Evolutionary conservation across 192 early-diverging fungal species (phyloP), one percentile per base, ranked within the genome.

Genomic region (Fimicolochytrium jonesii): DNA sequence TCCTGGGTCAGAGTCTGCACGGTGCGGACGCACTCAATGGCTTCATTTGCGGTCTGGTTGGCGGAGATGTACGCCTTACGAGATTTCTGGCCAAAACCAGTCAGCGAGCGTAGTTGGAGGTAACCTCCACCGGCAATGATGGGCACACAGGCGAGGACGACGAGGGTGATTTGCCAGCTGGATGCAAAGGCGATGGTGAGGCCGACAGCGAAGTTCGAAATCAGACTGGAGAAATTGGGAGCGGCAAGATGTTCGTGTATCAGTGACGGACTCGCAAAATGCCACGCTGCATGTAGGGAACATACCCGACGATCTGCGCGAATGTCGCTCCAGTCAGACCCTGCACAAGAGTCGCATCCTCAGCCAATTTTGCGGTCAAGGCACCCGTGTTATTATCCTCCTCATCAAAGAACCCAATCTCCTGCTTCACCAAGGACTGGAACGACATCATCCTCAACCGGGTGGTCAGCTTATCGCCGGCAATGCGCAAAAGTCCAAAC

Each of bases 11-110:
- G 83, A 33, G 87, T 84, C 20, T 85, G 83, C 3, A 95, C 89
- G 0, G 94, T 98, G 35, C 87, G 78, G 66, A 98, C 89, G 61
- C 83, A 84, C 61, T 82, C 72, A 59, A 98, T 87, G 31, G 86
- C 78, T 67, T 98, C 95, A 52, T 87, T 87, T 1, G 92, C 90
- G 4, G 87, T 77, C 67, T 87, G 81, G 39, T 76, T 79, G 3
- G 87, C 79, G 6, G 69, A 57, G 56, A 83, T 84, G 64, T 90
- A 92, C 1, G 86, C 84, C 53, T 78, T 72, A 67, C 82, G 80
- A 45, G 76, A 76, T 58, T 81, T 74, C 29, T 75, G 73, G 44
- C 80, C 83, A 50, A 76, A 89, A 52, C 87, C 87, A 50, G 66
- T 65, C 48, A 85, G 59, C 2, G 81, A 61, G 6, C 68, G 77